Conservation (phyloP, 371 early-diverging fungal species). For the Mycotypha africana region DNA sequence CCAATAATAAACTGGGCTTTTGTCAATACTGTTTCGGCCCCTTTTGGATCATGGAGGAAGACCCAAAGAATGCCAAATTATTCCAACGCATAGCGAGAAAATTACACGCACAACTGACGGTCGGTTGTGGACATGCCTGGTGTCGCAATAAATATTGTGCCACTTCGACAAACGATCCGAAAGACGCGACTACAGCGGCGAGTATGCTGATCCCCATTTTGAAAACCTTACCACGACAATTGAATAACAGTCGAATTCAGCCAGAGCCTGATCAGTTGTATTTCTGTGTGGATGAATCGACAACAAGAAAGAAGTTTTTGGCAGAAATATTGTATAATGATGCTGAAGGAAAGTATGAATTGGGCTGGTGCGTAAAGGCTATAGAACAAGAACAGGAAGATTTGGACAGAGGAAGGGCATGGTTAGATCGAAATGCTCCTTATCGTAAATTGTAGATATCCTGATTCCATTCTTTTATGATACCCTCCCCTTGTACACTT, state of each 20-base stretch:
- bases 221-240: slow-evolving; percentile 27
- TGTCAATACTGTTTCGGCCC: slow-evolving; percentile 82
- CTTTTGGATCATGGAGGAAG: slow-evolving; percentile 75
- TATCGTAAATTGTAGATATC: too few species aligned
- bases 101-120: slow-evolving; percentile 73
- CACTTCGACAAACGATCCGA: slow-evolving; percentile 38
- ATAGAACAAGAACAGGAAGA: slow-evolving; percentile 53
- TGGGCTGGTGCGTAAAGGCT: slow-evolving; percentile 71
- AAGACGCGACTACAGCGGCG: slow-evolving; percentile 73
- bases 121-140: slow-evolving; percentile 68
- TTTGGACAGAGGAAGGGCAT: slow-evolving; percentile 45
- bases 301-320: slow-evolving; percentile 42
- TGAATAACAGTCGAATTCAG: too few species aligned
- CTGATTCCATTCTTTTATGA: too few species aligned
- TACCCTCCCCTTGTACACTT: too few species aligned
- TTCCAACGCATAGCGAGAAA: slow-evolving; percentile 66
- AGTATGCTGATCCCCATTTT: slow-evolving; percentile 51
- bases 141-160: slow-evolving; percentile 76
- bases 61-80: slow-evolving; percentile 71
- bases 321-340: slow-evolving; percentile 45
- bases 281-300: slow-evolving; percentile 67
- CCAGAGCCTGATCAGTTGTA: slow-evolving; percentile 35
- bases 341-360: slow-evolving; percentile 32
- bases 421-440: slow-evolving; percentile 63
- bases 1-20: slow-evolving; percentile 42